Evolutionary conservation across 1,139 yeast species (phyloP).

Genomic region (Magnusiomyces ingens): DNA sequence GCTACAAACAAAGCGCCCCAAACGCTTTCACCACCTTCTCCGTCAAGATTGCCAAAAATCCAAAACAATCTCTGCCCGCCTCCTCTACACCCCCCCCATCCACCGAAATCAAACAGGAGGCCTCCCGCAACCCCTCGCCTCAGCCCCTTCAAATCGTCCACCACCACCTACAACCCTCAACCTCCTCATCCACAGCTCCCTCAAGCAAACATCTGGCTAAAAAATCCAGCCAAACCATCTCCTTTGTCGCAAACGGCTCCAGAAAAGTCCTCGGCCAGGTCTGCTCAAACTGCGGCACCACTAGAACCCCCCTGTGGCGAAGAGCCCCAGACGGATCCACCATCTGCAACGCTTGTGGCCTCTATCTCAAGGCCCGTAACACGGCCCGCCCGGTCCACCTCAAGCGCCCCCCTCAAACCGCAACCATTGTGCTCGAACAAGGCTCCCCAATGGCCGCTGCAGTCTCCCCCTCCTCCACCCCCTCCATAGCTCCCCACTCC

Average conservation of each 20-base stretch:
- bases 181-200: not conserved
- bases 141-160: not conserved
- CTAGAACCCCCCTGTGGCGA: slow-evolving; percentile 64
- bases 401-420: slow-evolving; percentile 59
- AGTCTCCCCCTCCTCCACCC: not conserved
- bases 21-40: slow-evolving; percentile 1
- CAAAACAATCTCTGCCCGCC: not conserved
- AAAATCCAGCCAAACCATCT: not conserved
- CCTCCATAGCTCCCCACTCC: not conserved
- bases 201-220: not conserved
- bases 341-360: slow-evolving; percentile 69
- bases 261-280: slow-evolving; percentile 34
- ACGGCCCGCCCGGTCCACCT: slow-evolving; percentile 48
- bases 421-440: slow-evolving; percentile 31
- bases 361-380: slow-evolving; percentile 39
- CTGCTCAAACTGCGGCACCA: slow-evolving; percentile 63
- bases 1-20: not conserved
- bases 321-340: slow-evolving; percentile 60
- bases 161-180: not conserved
- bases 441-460: not conserved
- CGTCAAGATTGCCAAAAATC: not conserved
- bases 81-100: not conserved
- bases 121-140: not conserved
- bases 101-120: not conserved
- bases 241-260: slow-evolving; percentile 1